Conservation (phyloP, 1,284 basidiomycete genomes). For the Leccinum solheimii region DNA sequence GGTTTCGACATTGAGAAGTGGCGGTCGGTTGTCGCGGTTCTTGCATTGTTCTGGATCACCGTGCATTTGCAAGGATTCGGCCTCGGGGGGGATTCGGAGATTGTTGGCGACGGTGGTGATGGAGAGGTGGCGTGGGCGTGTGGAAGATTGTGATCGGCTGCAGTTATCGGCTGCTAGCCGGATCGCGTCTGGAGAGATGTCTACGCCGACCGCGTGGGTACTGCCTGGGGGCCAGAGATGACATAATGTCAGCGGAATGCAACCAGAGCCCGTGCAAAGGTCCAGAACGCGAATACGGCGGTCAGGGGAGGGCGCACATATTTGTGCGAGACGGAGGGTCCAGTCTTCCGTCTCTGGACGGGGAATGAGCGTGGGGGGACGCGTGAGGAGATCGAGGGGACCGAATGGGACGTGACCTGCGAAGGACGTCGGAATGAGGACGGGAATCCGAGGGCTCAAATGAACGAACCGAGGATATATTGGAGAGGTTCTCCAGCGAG, state of each 20-base stretch:
- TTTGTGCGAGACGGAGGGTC: constrained; percentile 57
- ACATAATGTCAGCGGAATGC: constrained; percentile 81
- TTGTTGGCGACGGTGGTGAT: constrained; percentile 5
- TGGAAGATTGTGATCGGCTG: constrained; percentile 41
- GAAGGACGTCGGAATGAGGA: constrained; percentile 7
- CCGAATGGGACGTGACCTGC: constrained; percentile 89
- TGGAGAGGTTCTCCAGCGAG: constrained; percentile 79
- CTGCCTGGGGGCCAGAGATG: constrained; percentile 55
- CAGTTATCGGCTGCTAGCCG: constrained; percentile 74
- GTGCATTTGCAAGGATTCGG: not conserved
- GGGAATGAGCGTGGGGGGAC: constrained; percentile 84
- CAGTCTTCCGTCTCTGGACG: constrained; percentile 91
- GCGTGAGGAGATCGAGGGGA: constrained; percentile 66
- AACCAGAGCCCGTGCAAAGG: constrained; percentile 88
- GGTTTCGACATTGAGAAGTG: not conserved
- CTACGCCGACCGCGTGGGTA: constrained; percentile 63
- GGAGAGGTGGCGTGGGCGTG: constrained; percentile 5
- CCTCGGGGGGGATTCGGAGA: constrained; percentile 11
- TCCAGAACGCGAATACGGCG: constrained; percentile 67
- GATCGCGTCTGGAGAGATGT: constrained; percentile 70
- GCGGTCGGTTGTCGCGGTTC: not conserved
- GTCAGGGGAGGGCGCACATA: constrained; percentile 39
- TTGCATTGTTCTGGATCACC: not conserved
- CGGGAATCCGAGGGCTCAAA: constrained; percentile 1
- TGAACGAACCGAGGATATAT: constrained; percentile 77